Evolutionary conservation across 805 yeast genomes (phyloP).

Genomic region (Nakazawaea ernobii): DNA sequence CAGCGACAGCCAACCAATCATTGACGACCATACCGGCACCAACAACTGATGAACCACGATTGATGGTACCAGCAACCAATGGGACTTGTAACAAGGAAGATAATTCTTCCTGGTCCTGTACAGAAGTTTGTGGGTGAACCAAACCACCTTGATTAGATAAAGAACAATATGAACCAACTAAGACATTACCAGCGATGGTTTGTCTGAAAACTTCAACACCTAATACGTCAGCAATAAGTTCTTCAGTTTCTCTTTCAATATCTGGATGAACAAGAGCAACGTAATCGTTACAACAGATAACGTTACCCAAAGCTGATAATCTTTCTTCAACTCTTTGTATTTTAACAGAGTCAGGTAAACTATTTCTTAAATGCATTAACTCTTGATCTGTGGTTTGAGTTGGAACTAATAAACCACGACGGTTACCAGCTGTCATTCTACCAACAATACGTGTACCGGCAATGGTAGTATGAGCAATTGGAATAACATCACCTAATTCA

Average conservation of each 20-base stretch:
- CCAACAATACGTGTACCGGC: constrained; percentile 98
- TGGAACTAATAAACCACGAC: constrained; percentile 95
- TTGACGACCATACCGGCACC: constrained; percentile 99
- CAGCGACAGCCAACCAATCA: constrained; percentile 97
- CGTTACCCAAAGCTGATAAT: constrained; percentile 94
- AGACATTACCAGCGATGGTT: constrained; percentile 96
- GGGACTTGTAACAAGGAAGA: constrained; percentile 95
- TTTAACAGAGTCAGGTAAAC: constrained; percentile 90
- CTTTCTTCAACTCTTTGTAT: constrained; percentile 98
- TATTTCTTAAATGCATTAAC: constrained; percentile 92
- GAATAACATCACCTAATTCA: constrained; percentile 92
- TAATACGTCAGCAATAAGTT: constrained; percentile 92
- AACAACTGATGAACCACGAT: constrained; percentile 95
- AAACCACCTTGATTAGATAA: constrained; percentile 96
- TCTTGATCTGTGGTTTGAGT: constrained; percentile 98
- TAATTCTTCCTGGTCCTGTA: constrained; percentile 97
- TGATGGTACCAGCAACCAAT: constrained; percentile 96
- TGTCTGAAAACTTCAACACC: constrained; percentile 99
- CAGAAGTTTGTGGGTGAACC: constrained; percentile 95
- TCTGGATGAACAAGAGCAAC: constrained; percentile 99
- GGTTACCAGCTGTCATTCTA: constrained; percentile 96
- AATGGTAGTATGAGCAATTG: constrained; percentile 94
- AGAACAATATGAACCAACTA: constrained; percentile 95
- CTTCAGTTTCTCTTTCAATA: constrained; percentile 98
- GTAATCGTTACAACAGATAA: constrained; percentile 96